Conservation (phyloP, 2,329 filamentous ascomycete genomes). For the Graphilbum sp. region DNA sequence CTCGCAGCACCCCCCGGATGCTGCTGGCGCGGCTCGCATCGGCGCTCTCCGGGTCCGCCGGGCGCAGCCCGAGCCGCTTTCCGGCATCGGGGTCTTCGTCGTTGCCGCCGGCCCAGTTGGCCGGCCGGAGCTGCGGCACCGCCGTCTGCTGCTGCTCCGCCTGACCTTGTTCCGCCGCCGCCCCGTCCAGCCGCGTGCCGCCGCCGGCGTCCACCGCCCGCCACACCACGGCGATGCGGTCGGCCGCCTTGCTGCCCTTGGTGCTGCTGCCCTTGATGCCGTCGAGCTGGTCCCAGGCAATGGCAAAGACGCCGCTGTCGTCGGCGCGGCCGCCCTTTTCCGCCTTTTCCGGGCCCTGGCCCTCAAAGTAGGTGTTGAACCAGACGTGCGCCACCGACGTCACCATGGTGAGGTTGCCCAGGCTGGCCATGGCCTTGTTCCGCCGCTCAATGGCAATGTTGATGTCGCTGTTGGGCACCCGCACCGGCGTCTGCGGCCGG, state of each 20-base stretch:
- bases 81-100: slow-evolving; percentile 29
- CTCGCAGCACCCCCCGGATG: slow-evolving; percentile 25
- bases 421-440: slow-evolving; percentile 58
- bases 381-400: slow-evolving; percentile 88
- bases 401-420: slow-evolving; percentile 67
- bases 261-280: slow-evolving; percentile 80
- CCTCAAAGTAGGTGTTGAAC: slow-evolving; percentile 94
- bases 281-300: slow-evolving; percentile 59
- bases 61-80: slow-evolving; percentile 53
- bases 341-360: slow-evolving; percentile 52
- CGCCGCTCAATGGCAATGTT: slow-evolving; percentile 82
- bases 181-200: slow-evolving; percentile 12
- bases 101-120: slow-evolving; percentile 57
- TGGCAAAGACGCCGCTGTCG: slow-evolving; percentile 45
- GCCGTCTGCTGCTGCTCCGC: neutral
- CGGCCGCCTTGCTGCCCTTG: slow-evolving; percentile 69
- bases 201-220: slow-evolving; percentile 28
- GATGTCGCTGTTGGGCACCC: slow-evolving; percentile 66
- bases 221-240: slow-evolving; percentile 78
- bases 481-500: slow-evolving; percentile 49
- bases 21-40: slow-evolving; percentile 60
- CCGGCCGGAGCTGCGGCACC: slow-evolving; percentile 48
- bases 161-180: slow-evolving; percentile 2
- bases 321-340: slow-evolving; percentile 50
- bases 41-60: slow-evolving; percentile 46